These are phyloP conservation scores for Pythium rhizo-oryzae DNA, from an alignment of 352 stramenopile species.

Conservation along the genomic window DNA sequence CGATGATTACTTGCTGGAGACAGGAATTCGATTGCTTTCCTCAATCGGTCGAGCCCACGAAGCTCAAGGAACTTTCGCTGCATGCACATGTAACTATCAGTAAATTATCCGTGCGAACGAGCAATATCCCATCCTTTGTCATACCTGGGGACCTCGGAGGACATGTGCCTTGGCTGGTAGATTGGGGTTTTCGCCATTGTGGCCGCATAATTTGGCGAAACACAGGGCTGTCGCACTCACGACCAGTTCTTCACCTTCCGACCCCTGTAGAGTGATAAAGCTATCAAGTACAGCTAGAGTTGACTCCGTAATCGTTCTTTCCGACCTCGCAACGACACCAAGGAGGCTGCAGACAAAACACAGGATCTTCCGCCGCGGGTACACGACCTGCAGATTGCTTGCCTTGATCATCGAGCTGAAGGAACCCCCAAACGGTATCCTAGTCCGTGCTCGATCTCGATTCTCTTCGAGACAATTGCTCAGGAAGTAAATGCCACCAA, in stretches of 20 bases:
- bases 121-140: neutral
- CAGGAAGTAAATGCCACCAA: slow-evolving; percentile 19
- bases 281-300: slow-evolving; percentile 11
- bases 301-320: neutral
- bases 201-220: neutral
- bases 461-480: slow-evolving; percentile 6
- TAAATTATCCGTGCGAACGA: neutral
- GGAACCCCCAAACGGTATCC: slow-evolving; percentile 6
- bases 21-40: slow-evolving; percentile 6
- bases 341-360: slow-evolving; percentile 23
- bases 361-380: slow-evolving; percentile 1
- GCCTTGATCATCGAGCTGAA: slow-evolving; percentile 6
- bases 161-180: neutral
- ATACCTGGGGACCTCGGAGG: neutral
- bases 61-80: slow-evolving; percentile 15
- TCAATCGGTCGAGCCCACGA: slow-evolving; percentile 3
- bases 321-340: neutral
- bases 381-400: neutral
- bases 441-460: slow-evolving; percentile 3
- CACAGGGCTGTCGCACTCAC: neutral
- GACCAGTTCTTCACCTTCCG: slow-evolving; percentile 7
- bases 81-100: neutral
- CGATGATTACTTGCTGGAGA: neutral
- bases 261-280: slow-evolving; percentile 2
- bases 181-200: too few relatives aligned